phyloP scores from a whole-genome alignment of 2,329 filamentous ascomycete genomes.

The Epichloe uncinata region DNA sequence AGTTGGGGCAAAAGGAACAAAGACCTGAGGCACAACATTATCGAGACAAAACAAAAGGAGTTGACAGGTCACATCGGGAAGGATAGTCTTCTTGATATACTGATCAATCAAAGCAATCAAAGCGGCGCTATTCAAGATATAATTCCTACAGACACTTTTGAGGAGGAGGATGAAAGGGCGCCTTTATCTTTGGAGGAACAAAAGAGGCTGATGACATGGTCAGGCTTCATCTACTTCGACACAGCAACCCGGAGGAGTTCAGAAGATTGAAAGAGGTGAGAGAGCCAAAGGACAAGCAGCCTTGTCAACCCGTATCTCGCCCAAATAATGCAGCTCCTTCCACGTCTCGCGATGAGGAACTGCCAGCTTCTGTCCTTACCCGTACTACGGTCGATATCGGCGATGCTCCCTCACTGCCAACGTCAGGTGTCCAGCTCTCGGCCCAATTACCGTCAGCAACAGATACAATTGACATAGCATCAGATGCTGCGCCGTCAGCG shows the following conservation, averaged over 20 bases:
- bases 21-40: slow-evolving; percentile 48
- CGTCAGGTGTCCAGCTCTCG: not conserved
- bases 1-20: slow-evolving; percentile 45
- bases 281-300: slow-evolving; percentile 1
- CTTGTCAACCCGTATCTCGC: not conserved
- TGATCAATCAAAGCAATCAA: slow-evolving; percentile 23
- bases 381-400: slow-evolving; percentile 1
- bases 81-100: slow-evolving; percentile 45
- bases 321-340: not conserved
- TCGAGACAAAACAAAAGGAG: slow-evolving; percentile 35
- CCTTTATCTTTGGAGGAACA: slow-evolving; percentile 47
- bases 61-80: slow-evolving; percentile 42
- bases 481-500: not conserved
- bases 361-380: not conserved
- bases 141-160: slow-evolving; percentile 58
- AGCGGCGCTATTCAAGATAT: slow-evolving; percentile 37
- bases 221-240: slow-evolving; percentile 20
- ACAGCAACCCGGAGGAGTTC: slow-evolving; percentile 20
- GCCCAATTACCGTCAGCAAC: not conserved
- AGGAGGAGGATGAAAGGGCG: slow-evolving; percentile 48
- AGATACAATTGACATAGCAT: not conserved
- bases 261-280: slow-evolving; percentile 11
- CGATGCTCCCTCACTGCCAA: not conserved
- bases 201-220: slow-evolving; percentile 34
- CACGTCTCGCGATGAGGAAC: not conserved